Evolutionary conservation across 371 early-diverging fungal species (phyloP).

Genomic region (Nematocida sp.): DNA sequence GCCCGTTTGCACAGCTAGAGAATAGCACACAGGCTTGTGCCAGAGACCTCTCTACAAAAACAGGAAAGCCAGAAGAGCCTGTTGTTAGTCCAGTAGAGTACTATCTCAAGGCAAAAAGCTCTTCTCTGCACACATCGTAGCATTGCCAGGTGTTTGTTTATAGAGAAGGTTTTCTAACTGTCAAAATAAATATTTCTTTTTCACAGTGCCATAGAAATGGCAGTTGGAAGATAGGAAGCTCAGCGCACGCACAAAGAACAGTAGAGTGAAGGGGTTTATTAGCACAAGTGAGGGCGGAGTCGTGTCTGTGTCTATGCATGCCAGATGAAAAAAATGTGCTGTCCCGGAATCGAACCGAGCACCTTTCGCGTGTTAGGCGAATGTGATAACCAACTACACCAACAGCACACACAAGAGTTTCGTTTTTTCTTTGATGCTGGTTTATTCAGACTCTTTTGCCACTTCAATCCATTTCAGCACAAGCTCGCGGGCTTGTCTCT

Average conservation of each 20-base stretch:
- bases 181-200: too few species aligned
- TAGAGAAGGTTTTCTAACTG: too few species aligned
- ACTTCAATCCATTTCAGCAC: conserved; percentile 66
- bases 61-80: not conserved
- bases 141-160: too few species aligned
- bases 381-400: conserved; percentile 82
- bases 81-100: not conserved
- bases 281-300: too few species aligned
- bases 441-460: too few species aligned
- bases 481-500: conserved; percentile 72
- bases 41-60: not conserved
- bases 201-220: too few species aligned
- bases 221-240: too few species aligned
- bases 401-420: conserved; percentile 67
- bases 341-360: conserved; percentile 72
- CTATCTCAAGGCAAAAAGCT: not conserved
- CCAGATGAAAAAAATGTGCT: conserved; percentile 64
- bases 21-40: not conserved
- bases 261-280: too few species aligned
- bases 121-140: not conserved
- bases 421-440: not conserved
- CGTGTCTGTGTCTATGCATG: too few species aligned
- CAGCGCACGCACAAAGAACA: too few species aligned
- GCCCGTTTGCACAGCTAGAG: not conserved
- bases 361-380: conserved; percentile 80